phyloP scores from a whole-genome alignment of 352 stramenopile species.

The Phytophthora palmivora region DNA sequence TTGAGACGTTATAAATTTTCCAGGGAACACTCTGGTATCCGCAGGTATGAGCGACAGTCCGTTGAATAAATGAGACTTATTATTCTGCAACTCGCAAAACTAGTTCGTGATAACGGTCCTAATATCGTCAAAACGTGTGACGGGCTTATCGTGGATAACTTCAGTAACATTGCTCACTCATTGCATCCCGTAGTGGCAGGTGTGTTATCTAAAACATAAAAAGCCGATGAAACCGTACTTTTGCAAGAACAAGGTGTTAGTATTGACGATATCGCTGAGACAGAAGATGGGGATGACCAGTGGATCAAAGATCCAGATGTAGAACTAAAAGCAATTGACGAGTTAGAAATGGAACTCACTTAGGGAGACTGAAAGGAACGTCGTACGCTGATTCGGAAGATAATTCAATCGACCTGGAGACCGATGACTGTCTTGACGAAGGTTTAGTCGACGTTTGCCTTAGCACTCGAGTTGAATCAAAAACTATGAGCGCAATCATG shows the following conservation, averaged over 20 bases:
- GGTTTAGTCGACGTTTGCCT: slow-evolving; percentile 9
- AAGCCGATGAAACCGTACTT: not conserved
- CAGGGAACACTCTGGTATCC: not conserved
- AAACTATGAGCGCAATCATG: slow-evolving; percentile 7
- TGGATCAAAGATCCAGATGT: slow-evolving; percentile 5
- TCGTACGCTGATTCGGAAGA: not conserved
- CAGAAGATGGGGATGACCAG: slow-evolving; percentile 1
- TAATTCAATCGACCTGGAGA: not conserved
- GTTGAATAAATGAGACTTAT: slow-evolving; percentile 8
- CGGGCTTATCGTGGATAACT: slow-evolving; percentile 9
- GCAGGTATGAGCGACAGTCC: not conserved
- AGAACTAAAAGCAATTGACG: slow-evolving; percentile 11
- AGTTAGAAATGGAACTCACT: not conserved
- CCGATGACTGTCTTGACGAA: slow-evolving; percentile 13
- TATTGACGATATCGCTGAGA: not conserved
- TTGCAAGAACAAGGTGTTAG: not conserved
- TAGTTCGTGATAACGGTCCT: slow-evolving; percentile 14
- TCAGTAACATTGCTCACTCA: slow-evolving; percentile 16
- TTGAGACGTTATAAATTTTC: slow-evolving; percentile 1
- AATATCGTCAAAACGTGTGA: slow-evolving; percentile 19
- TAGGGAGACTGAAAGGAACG: not conserved
- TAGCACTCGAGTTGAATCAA: not conserved
- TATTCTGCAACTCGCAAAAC: not conserved
- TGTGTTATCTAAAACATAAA: slow-evolving; percentile 5
- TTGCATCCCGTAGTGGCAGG: slow-evolving; percentile 15